Base-by-base conservation (phyloP, 192 early-diverging fungal genomes). In the Dissophora globulifera region DNA sequence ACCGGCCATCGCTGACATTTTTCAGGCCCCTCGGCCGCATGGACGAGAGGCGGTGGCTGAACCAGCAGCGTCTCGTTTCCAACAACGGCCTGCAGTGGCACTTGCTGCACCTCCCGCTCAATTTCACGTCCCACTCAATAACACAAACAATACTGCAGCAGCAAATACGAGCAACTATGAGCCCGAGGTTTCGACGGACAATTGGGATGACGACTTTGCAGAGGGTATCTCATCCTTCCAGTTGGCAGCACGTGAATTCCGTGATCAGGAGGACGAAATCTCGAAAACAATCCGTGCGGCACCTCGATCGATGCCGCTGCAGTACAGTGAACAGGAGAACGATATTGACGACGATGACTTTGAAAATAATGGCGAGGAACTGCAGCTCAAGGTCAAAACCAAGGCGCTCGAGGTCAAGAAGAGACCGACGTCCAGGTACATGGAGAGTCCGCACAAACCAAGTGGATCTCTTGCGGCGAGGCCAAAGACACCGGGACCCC, bases 191-290 rank as follows among this genome's bases (percentile, higher is more conserved):
- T 48, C 27, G 19, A 50, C 48, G 1, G 64, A 78, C 35, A 82
- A 74, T 46, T 82, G 80, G 80, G 80, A 82, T 50, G 80, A 78
- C 43, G 80, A 78, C 52, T 78, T 78, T 69, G 68, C 60, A 23
- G 80, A 78, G 27, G 63, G 74, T 0, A 74, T 78, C 17, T 30
- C 53, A 17, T 76, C 68, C 3, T 45, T 71, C 16, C 74, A 78
- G 38, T 30, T 81, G 6, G 72, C 72, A 17, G 61, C 62, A 9
- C 67, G 46, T 1, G 74, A 54, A 29, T 66, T 65, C 26, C 51
- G 48, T 25, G 62, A 76, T 16, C 56, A 81, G 33, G 62, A 67
- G 23, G 61, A 81, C 41, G 66, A 67, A 31, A 58, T 64, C 8
- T 57, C 59, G 35, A 72, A 62, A 33, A 72, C 62, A 0, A 67